Conservation (phyloP, 2,329 filamentous ascomycete species). For the Epichloe bromicola region DNA sequence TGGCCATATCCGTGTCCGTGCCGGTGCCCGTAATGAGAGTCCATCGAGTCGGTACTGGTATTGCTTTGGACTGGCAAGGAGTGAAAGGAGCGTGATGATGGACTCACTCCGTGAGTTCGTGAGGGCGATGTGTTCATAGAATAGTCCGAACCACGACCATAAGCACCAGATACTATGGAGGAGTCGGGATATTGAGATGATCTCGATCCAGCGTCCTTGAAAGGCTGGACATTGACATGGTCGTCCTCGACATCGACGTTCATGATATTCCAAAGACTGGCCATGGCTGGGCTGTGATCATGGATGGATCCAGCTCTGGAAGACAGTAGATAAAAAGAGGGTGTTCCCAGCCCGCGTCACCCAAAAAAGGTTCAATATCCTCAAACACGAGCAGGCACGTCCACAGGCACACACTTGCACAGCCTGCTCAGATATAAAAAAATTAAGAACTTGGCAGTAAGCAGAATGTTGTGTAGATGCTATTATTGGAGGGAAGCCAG, state of each 20-base stretch:
- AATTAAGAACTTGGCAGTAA: conserved; percentile 4
- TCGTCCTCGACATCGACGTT: conserved; percentile 40
- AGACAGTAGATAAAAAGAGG: background rate
- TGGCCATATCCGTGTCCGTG: conserved; percentile 12
- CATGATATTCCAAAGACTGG: conserved; percentile 44
- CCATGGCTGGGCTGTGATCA: conserved; percentile 31
- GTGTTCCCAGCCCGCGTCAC: conserved; percentile 2
- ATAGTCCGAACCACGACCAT: conserved; percentile 7
- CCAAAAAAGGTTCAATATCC: conserved; percentile 2
- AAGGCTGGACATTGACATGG: conserved; percentile 26
- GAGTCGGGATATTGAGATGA: conserved; percentile 17
- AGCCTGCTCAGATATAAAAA: conserved; percentile 25
- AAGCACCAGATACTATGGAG: conserved; percentile 19
- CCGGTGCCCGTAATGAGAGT: conserved; percentile 20
- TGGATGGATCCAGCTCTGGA: conserved; percentile 22
- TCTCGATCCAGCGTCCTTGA: conserved; percentile 29
- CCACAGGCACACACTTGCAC: conserved; percentile 17
- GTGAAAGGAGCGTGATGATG: conserved; percentile 16
- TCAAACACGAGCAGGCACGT: background rate
- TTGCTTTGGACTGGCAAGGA: conserved; percentile 25
- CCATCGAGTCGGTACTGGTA: conserved; percentile 37
- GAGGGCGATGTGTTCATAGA: conserved; percentile 18
- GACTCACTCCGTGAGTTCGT: conserved; percentile 22
- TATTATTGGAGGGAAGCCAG: conserved; percentile 1
- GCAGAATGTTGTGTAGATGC: conserved; percentile 4